A percentile compares a stretch with the other conserved stretches of the same genome.
phyloP scores from a whole-genome alignment of 352 stramenopile genomes.

The Phytophthora macrochlamydospora region DNA sequence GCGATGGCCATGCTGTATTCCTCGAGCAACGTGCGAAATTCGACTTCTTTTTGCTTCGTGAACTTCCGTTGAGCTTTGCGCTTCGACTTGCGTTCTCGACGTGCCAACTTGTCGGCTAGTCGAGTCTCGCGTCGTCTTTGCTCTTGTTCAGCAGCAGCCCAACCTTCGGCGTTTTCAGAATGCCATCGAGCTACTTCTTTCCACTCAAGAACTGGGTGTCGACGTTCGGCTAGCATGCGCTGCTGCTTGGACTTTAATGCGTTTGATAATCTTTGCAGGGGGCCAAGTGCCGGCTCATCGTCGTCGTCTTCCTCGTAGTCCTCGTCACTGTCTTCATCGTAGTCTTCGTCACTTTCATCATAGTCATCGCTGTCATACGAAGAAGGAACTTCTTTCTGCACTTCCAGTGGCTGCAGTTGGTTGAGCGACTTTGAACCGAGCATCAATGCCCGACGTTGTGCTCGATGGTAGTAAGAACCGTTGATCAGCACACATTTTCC shows the following conservation, averaged over 20 bases:
- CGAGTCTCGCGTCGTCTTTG: slow-evolving; percentile 16
- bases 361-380: slow-evolving; percentile 17
- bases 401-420: background rate
- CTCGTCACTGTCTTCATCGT: slow-evolving; percentile 29
- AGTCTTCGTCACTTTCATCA: background rate
- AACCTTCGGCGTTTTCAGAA: slow-evolving; percentile 40
- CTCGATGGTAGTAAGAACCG: no score
- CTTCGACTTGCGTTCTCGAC: slow-evolving; percentile 51
- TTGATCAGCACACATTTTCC: no score
- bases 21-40: slow-evolving; percentile 50
- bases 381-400: slow-evolving; percentile 5
- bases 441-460: background rate
- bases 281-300: slow-evolving; percentile 24
- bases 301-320: slow-evolving; percentile 45
- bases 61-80: slow-evolving; percentile 45
- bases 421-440: background rate
- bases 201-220: slow-evolving; percentile 59
- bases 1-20: slow-evolving; percentile 46
- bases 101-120: slow-evolving; percentile 35
- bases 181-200: slow-evolving; percentile 47
- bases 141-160: slow-evolving; percentile 32
- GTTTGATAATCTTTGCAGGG: slow-evolving; percentile 28
- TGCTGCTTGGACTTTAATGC: slow-evolving; percentile 46
- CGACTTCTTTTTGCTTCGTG: slow-evolving; percentile 54
- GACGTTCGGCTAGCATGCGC: slow-evolving; percentile 40